phyloP scores from a whole-genome alignment of 345 rosid genomes.

The Viola odorata region DNA sequence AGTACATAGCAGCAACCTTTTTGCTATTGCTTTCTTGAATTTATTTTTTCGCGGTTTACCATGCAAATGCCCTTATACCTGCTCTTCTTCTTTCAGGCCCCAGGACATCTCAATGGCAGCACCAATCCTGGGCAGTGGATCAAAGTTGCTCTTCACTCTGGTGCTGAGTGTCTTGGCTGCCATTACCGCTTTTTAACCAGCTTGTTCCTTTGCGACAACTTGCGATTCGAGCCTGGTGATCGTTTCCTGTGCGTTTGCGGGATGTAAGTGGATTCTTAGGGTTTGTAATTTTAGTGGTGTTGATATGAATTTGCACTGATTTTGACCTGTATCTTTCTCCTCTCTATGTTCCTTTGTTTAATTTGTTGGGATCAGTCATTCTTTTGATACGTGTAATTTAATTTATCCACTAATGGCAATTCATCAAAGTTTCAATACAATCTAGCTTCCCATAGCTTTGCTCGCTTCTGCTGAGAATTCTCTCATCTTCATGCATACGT shows the following conservation, averaged over 20 bases:
- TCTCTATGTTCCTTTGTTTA: constrained; percentile 18
- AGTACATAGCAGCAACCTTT: constrained; percentile 24
- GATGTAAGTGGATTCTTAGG: constrained; percentile 28
- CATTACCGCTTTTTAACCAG: constrained; percentile 15
- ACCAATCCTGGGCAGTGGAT: constrained; percentile 16
- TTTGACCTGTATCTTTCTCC: constrained; percentile 22
- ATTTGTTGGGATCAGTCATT: constrained; percentile 33
- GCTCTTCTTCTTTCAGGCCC: constrained; percentile 44
- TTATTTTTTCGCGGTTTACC: not conserved
- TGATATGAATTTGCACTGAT: constrained; percentile 24
- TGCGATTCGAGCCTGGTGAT: constrained; percentile 13
- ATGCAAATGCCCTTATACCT: not conserved
- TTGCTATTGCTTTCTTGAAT: not conserved
- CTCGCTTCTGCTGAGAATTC: not conserved
- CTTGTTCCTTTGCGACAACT: constrained; percentile 14
- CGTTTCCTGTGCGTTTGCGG: constrained; percentile 23
- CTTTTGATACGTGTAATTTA: constrained; percentile 33
- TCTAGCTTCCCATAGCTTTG: constrained; percentile 8
- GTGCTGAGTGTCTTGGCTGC: constrained; percentile 26
- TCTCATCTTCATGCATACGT: too few relatives aligned
- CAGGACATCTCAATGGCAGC: constrained; percentile 55
- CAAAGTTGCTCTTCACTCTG: constrained; percentile 28
- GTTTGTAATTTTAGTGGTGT: constrained; percentile 31
- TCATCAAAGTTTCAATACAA: constrained; percentile 29
- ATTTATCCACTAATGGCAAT: constrained; percentile 29